Base-by-base conservation (phyloP, 1,139 yeast species). In the Hemisphaericaspora xylofermentans region DNA sequence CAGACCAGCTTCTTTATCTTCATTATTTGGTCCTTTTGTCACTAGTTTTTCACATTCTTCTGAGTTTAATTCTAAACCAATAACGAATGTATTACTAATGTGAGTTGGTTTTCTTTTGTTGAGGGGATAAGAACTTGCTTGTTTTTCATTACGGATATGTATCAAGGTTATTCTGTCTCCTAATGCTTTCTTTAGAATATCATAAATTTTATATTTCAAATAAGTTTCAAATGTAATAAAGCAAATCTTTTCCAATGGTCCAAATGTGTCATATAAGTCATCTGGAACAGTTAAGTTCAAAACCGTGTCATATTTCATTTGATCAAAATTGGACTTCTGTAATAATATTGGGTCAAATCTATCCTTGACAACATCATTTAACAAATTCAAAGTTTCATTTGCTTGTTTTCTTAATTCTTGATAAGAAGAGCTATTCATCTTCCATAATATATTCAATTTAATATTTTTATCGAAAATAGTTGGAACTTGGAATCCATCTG, bases 291-390 rank as follows among this genome's bases (percentile, higher is more conserved):
- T 67, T 15, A 88, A 56, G 24, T 72, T 70, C 44, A 88, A 66
- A 7, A 74, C 68, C 47, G 81, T 58, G 64, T 91, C 98, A 54
- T 75, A 87, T 47, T 82, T 80, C 55, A 88, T 63, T 36, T 74
- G 67, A 38, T 78, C 79, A 39, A 71, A 68, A 40, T 71, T 71
- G 30, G 84, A 73, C 48, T 80, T 82, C 41, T 76, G 80, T 49
- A 93, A 68, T 53, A 93, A 87, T n/a, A 91, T 77, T n/a, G 82
- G 74, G 46, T 84, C 88, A 59, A 93, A 93, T 56, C 95, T 78
- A 62, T 93, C 98, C 44, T 76, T 79, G 4, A 87, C 86, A 22
- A 82, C 84, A 57, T 93, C 96, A 52, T 82, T 81, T 44, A 93
- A 72, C 51, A 88, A 68, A 3, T 63, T 69, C 47, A 86, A 68